Evolutionary conservation across 2,329 filamentous ascomycete genomes (phyloP), one percentile per base, ranked within the genome.

Genomic region (Dactylellina cionopaga): DNA sequence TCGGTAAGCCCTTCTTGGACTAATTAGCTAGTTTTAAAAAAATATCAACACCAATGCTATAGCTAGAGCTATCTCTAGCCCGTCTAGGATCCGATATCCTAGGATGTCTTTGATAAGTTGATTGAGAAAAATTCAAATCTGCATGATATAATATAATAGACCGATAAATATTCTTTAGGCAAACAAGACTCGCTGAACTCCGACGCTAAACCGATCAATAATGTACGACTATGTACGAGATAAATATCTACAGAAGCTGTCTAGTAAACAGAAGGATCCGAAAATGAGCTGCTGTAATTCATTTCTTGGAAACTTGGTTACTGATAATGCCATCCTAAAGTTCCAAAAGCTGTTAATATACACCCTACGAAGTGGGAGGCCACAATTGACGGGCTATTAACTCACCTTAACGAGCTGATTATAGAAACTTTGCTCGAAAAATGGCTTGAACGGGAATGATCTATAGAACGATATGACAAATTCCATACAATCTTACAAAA

Each of bases 341-440:
- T n/a, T 9, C 11, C 5, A 43, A 19, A 43, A 3, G 3, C 22
- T 7, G 17, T 43, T 11, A 43, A 22, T 11, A 43, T 43, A 43
- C 4, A 11, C 11, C 5, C 29, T 5, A 17, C 3, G 15, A 17
- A 25, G 19, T 15, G 39, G 17, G 13, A n/a, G 39, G 31, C n/a
- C n/a, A 54, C 6, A 54, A n/a, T 39, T 54, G 6, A 19, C n/a
- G 19, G 29, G 13, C 29, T 13, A 5, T 3, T n/a, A 5, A 55
- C 51, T 41, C 17, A 37, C 54, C 44, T 25, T 44, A 27, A 51
- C 31, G n/a, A 31, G 63, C 29, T 22, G 31, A 47, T 68, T 68
- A n/a, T 24, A 54, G 37, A 68, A 68, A 11, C 44, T 25, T n/a
- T 44, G 43, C 37, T 68, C 63, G 22, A 44, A 68, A 19, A 68